Conservation (phyloP, 164 flowering plant species). For the Tinospora cordifolia region DNA sequence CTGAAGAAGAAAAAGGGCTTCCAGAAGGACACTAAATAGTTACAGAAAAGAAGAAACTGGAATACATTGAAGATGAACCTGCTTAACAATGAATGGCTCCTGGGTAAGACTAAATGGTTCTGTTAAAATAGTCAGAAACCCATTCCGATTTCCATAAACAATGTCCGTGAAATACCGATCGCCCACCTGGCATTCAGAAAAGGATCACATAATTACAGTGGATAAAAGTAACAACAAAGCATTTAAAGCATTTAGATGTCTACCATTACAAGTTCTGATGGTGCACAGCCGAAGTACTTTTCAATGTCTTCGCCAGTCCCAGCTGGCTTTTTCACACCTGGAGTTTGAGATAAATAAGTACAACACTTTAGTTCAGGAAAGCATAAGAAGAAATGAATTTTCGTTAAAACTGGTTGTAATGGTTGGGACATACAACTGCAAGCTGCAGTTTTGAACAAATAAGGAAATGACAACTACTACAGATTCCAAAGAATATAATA, state of each 20-base stretch:
- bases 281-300: constrained; percentile 62
- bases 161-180: constrained; percentile 85
- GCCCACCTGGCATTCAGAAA: constrained; percentile 57
- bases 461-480: background rate
- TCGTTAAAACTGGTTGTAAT: background rate
- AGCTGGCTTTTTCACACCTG: constrained; percentile 84
- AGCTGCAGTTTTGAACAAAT: background rate
- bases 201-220: background rate
- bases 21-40: background rate
- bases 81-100: constrained; percentile 77
- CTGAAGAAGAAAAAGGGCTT: no score
- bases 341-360: background rate
- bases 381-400: background rate
- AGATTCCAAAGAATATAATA: background rate
- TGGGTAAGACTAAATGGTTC: constrained; percentile 56
- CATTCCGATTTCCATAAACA: constrained; percentile 88
- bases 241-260: background rate
- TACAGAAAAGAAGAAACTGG: background rate
- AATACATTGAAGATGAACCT: constrained; percentile 37
- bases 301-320: constrained; percentile 81
- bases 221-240: background rate
- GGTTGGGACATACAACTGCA: background rate
- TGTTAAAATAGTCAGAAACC: constrained; percentile 69
- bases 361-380: background rate
- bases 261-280: constrained; percentile 73